A percentile compares a stretch with the other conserved stretches of the same genome.
phyloP scores from a whole-genome alignment of 2,329 filamentous ascomycete species.

The Reticulascus tulasneorum region DNA sequence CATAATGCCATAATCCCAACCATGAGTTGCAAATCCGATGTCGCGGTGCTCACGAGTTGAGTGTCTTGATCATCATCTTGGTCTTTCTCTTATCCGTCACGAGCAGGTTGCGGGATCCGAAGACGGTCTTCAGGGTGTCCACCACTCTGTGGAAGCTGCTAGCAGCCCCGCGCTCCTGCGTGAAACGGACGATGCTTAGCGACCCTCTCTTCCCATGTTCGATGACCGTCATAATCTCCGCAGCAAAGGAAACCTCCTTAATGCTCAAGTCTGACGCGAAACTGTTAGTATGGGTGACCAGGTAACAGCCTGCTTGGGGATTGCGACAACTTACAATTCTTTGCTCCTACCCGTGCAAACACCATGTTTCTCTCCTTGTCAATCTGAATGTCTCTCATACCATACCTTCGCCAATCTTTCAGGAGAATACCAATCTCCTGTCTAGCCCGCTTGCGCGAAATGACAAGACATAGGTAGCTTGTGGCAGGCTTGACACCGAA shows the following conservation, averaged over 20 bases:
- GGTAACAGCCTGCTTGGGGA: neutral
- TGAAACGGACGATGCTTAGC: conserved; percentile 78
- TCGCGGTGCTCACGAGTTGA: conserved; percentile 42
- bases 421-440: conserved; percentile 74
- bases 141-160: conserved; percentile 84
- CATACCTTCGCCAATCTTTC: conserved; percentile 75
- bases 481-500: conserved; percentile 84
- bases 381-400: conserved; percentile 73
- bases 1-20: conserved; percentile 2
- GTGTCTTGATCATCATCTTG: conserved; percentile 70
- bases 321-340: conserved; percentile 86
- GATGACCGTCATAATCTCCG: conserved; percentile 83
- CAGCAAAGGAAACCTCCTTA: conserved; percentile 83
- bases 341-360: conserved; percentile 69
- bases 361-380: conserved; percentile 78
- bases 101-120: conserved; percentile 61
- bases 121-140: conserved; percentile 67
- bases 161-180: conserved; percentile 86
- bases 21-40: conserved; percentile 3
- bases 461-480: conserved; percentile 69
- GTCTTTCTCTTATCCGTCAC: conserved; percentile 63
- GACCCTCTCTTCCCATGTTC: conserved; percentile 75
- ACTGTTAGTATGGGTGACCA: conserved; percentile 13
- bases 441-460: conserved; percentile 64
- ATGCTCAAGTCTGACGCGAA: conserved; percentile 63